phyloP scores from a whole-genome alignment of 306 rosid genomes.

The Acacia melanoxylon region DNA sequence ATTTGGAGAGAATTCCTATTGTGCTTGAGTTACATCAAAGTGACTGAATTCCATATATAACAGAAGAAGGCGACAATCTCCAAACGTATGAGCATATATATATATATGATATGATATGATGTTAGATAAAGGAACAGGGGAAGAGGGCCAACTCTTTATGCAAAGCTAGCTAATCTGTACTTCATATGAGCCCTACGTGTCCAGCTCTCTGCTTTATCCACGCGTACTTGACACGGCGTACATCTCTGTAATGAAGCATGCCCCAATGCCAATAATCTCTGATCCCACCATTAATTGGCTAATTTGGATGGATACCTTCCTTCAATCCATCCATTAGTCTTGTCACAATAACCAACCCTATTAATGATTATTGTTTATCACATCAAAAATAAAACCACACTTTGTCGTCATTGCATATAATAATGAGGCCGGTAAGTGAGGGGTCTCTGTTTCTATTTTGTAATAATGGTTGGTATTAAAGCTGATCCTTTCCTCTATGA shows the following conservation, averaged over 20 bases:
- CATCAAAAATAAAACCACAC: background rate
- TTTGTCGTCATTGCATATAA: background rate
- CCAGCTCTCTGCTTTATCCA: background rate
- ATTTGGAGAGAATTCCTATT: background rate
- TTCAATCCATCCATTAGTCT: background rate
- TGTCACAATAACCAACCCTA: background rate
- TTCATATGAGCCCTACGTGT: background rate
- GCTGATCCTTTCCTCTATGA: background rate
- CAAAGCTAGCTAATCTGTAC: background rate
- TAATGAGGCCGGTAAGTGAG: background rate
- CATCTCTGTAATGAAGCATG: background rate
- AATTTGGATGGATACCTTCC: background rate
- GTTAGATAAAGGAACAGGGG: background rate
- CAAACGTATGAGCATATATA: background rate
- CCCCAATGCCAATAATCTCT: background rate
- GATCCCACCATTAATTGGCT: background rate
- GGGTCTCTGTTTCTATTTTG: background rate
- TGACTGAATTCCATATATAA: background rate
- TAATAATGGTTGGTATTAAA: constrained; percentile 30
- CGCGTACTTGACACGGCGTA: background rate
- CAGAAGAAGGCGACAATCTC: background rate
- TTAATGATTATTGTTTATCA: background rate
- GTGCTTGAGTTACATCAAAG: background rate
- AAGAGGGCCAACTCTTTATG: background rate
- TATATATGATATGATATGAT: background rate